A percentile compares a stretch with the other conserved stretches of the same genome.
Evolutionary conservation across 2,329 filamentous ascomycete species (phyloP).

Genomic region (Basipetospora sp.): DNA sequence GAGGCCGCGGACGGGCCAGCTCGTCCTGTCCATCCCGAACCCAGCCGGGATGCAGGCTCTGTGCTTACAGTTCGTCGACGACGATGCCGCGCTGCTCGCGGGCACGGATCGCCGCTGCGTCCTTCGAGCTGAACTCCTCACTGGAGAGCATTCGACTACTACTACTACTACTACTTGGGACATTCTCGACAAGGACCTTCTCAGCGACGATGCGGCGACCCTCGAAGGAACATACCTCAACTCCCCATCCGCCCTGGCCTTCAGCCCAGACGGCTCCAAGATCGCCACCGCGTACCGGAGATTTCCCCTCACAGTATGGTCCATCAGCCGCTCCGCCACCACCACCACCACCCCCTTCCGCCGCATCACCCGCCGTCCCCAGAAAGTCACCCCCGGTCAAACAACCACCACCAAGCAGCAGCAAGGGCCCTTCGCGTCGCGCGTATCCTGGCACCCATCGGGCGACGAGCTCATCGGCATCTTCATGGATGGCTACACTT

Average conservation of each 20-base stretch:
- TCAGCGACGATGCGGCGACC: neutral
- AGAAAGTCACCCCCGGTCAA: neutral
- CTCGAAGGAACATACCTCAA: neutral
- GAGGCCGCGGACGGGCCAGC: neutral
- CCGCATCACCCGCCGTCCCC: neutral
- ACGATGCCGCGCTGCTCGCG: neutral
- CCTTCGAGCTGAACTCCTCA: neutral
- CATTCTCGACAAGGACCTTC: neutral
- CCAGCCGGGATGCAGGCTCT: neutral
- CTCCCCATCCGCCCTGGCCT: neutral
- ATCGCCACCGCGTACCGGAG: neutral
- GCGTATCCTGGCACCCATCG: neutral
- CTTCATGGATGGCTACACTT: neutral
- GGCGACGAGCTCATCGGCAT: neutral
- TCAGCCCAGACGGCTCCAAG: neutral
- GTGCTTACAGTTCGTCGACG: neutral
- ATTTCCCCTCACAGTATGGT: neutral
- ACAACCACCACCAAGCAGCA: too few species aligned
- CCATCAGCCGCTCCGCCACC: too few species aligned
- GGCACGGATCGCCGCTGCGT: neutral
- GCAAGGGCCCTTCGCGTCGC: neutral
- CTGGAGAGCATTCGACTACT: neutral
- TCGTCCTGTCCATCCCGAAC: neutral
- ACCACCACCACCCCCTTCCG: neutral
- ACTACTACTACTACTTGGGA: too few species aligned